Evolutionary conservation across 176 grass and related monocot species (phyloP).

Genomic region (Carex myosuroides): DNA sequence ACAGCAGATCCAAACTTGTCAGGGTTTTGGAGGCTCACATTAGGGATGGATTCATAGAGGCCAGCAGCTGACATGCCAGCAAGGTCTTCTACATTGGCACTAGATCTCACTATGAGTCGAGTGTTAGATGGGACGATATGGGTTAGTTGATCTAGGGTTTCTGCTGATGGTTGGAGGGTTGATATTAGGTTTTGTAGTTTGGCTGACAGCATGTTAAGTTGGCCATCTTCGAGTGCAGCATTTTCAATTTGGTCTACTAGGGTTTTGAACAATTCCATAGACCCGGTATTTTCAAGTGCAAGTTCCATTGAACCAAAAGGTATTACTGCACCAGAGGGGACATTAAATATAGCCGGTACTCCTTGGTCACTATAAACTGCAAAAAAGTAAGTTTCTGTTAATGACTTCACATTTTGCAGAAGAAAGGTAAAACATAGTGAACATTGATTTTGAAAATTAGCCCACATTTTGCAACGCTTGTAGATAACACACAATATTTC

Average conservation of each 20-base stretch:
- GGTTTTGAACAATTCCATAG: slow-evolving; percentile 44
- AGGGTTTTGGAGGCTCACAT: slow-evolving; percentile 56
- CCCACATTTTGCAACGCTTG: background rate
- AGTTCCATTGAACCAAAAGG: slow-evolving; percentile 91
- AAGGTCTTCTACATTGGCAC: slow-evolving; percentile 91
- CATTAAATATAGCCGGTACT: slow-evolving; percentile 57
- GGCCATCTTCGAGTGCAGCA: slow-evolving; percentile 61
- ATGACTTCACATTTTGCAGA: background rate
- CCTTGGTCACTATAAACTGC: slow-evolving; percentile 81
- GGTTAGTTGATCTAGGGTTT: slow-evolving; percentile 42
- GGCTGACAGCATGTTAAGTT: slow-evolving; percentile 56
- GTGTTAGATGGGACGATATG: slow-evolving; percentile 38
- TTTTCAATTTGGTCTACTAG: slow-evolving; percentile 62
- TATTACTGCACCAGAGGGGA: slow-evolving; percentile 80
- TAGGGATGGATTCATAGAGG: slow-evolving; percentile 84
- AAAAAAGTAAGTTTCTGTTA: slow-evolving; percentile 12
- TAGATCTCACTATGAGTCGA: slow-evolving; percentile 84
- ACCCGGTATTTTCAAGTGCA: slow-evolving; percentile 68
- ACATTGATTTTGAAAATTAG: background rate
- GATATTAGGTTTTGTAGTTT: slow-evolving; percentile 65
- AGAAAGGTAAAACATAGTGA: background rate
- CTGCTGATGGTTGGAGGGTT: slow-evolving; percentile 42
- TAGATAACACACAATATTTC: background rate
- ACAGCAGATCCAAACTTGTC: slow-evolving; percentile 51
- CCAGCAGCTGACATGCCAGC: slow-evolving; percentile 98